These are phyloP conservation scores for Blepharisma stoltei DNA, from an alignment of 73 alveolate species.

Conservation along the genomic window DNA sequence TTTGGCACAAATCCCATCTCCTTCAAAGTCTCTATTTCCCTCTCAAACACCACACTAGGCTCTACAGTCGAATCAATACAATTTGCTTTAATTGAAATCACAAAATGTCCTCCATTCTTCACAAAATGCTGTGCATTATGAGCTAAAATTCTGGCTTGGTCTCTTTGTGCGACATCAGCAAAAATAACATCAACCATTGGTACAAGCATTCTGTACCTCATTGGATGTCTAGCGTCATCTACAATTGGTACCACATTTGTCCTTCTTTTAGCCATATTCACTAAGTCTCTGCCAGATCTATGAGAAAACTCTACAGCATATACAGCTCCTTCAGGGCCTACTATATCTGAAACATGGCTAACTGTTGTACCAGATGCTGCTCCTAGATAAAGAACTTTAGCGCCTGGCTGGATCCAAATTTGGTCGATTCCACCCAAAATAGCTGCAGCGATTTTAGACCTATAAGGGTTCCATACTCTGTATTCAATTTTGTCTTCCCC, in stretches of 20 bases:
- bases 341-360: slow-evolving; percentile 98
- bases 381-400: slow-evolving; percentile 90
- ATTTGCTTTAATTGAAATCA: slow-evolving; percentile 95
- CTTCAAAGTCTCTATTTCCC: slow-evolving; percentile 48
- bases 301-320: slow-evolving; percentile 99
- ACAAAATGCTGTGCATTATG: slow-evolving; percentile 87
- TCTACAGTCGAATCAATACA: slow-evolving; percentile 98
- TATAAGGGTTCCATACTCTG: slow-evolving; percentile 99
- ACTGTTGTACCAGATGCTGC: slow-evolving; percentile 99
- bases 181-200: slow-evolving; percentile 98
- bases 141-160: slow-evolving; percentile 93
- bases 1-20: slow-evolving; percentile 91
- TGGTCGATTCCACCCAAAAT: slow-evolving; percentile 88
- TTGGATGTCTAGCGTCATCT: slow-evolving; percentile 99
- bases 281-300: slow-evolving; percentile 98
- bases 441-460: slow-evolving; percentile 99
- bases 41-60: slow-evolving; percentile 97
- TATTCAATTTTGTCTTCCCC: slow-evolving; percentile 89
- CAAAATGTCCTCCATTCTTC: slow-evolving; percentile 94
- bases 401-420: slow-evolving; percentile 97
- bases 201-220: slow-evolving; percentile 96
- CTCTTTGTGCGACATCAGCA: slow-evolving; percentile 99
- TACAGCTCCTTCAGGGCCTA: slow-evolving; percentile 95
- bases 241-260: slow-evolving; percentile 97
- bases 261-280: slow-evolving; percentile 92